phyloP scores from a whole-genome alignment of 305 asterid species.

The Caryopteris hybrid region DNA sequence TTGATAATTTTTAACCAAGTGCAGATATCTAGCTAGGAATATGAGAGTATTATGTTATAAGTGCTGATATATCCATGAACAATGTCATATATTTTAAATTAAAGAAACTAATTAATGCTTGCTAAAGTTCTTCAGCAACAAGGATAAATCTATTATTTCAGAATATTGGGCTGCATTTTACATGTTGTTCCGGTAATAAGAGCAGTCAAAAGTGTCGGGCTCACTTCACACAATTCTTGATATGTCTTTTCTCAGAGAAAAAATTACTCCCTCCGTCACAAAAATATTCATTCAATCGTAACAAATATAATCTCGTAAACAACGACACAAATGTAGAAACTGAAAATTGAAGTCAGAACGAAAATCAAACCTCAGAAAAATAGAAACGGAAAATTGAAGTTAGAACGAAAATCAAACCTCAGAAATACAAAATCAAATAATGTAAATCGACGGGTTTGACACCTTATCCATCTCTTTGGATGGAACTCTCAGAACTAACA shows the following conservation, averaged over 20 bases:
- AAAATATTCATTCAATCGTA: too few species aligned
- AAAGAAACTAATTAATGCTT: too few species aligned
- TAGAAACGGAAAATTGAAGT: neutral
- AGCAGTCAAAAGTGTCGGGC: too few species aligned
- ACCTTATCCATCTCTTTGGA: neutral
- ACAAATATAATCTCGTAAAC: too few species aligned
- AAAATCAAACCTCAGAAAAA: neutral
- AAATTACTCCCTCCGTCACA: too few species aligned
- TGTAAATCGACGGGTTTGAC: neutral
- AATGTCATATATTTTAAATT: neutral
- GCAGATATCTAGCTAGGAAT: conserved; percentile 4
- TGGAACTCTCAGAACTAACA: neutral
- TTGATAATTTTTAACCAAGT: conserved; percentile 22
- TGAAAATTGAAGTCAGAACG: neutral
- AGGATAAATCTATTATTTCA: too few species aligned
- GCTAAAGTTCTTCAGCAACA: too few species aligned
- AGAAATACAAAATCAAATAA: neutral
- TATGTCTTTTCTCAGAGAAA: too few species aligned
- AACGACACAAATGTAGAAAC: neutral
- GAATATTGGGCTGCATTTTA: too few species aligned
- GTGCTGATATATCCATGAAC: neutral
- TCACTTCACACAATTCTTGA: too few species aligned
- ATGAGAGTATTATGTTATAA: neutral
- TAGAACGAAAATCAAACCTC: neutral
- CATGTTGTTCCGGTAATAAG: too few species aligned